phyloP scores from a whole-genome alignment of 139 green algal genomes.

The Chlorella sp. region DNA sequence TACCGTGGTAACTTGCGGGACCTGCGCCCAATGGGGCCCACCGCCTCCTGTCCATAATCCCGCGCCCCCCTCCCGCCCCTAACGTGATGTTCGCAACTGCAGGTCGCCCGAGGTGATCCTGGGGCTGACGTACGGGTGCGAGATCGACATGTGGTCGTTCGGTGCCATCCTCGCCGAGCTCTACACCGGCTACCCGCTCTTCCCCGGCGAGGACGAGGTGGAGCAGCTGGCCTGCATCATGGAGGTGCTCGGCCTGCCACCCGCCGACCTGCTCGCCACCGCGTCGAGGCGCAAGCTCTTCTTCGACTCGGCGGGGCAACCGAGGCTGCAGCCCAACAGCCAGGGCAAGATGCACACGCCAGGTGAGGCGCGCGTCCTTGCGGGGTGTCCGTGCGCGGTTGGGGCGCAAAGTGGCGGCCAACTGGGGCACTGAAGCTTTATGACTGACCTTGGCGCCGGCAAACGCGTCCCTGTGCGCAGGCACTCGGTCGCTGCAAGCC shows the following conservation, averaged over 20 bases:
- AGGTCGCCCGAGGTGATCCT: conserved; percentile 46
- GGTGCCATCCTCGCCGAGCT: conserved; percentile 79
- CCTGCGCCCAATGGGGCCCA: too few species aligned
- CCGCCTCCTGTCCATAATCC: background rate
- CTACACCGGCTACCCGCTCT: conserved; percentile 36
- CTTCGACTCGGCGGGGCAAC: conserved; percentile 50
- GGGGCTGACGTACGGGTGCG: conserved; percentile 44
- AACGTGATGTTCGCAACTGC: background rate
- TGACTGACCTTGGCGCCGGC: background rate
- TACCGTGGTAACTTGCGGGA: too few species aligned
- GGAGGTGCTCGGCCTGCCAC: conserved; percentile 65
- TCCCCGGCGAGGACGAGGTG: conserved; percentile 60
- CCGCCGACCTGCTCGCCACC: conserved; percentile 43
- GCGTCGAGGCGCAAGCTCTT: conserved; percentile 67
- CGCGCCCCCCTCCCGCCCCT: background rate
- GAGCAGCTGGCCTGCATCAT: conserved; percentile 81
- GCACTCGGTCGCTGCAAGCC: background rate
- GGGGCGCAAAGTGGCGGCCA: background rate
- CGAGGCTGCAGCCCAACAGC: conserved; percentile 52
- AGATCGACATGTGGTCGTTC: conserved; percentile 86
- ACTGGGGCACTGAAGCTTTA: background rate
- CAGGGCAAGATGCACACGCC: conserved; percentile 25
- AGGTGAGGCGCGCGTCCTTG: conserved; percentile 8
- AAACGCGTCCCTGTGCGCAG: background rate
- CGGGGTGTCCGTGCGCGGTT: too few species aligned